Base-by-base conservation (phyloP, 805 yeast species). In the Starmerella potacharoeniae region DNA sequence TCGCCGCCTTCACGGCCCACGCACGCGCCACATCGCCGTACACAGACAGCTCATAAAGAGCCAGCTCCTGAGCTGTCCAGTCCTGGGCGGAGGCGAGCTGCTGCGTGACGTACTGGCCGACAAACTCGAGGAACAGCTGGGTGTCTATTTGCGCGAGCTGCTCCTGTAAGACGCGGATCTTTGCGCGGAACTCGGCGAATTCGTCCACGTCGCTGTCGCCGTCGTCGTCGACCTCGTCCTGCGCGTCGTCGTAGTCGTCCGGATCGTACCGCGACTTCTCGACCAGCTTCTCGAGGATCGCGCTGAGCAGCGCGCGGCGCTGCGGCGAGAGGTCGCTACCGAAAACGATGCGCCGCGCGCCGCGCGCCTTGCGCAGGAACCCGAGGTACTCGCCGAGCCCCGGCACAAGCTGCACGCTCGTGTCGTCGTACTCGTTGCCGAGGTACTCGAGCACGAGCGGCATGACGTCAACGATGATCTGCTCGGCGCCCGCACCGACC, bases 1-100 rank as follows among this genome's bases (percentile, higher is more conserved):
- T 57, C n/a, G 51, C 9, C 16, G 57, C 60, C 52, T 52, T 54
- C 16, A 45, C 41, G 10, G 53, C 54, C 53, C 56, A 57, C 44
- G 33, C 45, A 7, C 58, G 51, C 11, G 58, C 73, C 54, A 86
- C 78, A 58, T 91, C 97, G 51, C 89, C 81, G 60, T 83, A 82
- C 60, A 82, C 84, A 52, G 81, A 78, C 65, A 93, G 76, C 69
- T 90, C 95, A 66, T 76, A 89, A 52, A 93, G 73, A 3, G 96
- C 97, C 59, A 93, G 75, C 69, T 93, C 99, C 41, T 87, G 75
- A 31, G 77, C 79, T 66, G 88, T 79, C 97, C 97, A 90, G 54
- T 46, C 60, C 64, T 41, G 14, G n/a, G 47, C 45, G 31, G 52
- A 31, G 7, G 56, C 35, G 17, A 57, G 43, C 22, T 51, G 31